Evolutionary conservation across 495 filamentous ascomycete species (phyloP), one percentile per base, ranked within the genome.

Genomic region (Trypethelium eluteriae): DNA sequence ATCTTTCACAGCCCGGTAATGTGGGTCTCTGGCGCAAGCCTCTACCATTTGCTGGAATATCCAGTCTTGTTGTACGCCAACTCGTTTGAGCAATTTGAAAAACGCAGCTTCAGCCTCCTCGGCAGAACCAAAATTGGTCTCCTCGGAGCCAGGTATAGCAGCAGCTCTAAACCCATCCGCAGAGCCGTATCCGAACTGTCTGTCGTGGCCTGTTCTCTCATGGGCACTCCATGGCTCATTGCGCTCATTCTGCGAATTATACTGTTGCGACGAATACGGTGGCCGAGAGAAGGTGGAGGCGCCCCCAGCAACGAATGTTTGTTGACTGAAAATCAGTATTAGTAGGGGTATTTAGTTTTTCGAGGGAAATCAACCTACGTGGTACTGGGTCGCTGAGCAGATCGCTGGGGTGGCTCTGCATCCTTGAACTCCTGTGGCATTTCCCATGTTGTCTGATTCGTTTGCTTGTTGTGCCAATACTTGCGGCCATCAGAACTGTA

Each of bases 41-140:
- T 90, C 88, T 79, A 99, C 88, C 0, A 91, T 87, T 73, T 96
- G 88, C 66, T 94, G 89, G 92, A 92, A 99, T 0, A 86, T 85
- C 91, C 90, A 96, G 72, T 96, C 90, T 10, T 92, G 86, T 69
- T 93, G 88, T 18, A 96, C 90, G 72, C 88, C 88, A 70, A 86
- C 88, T 47, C 91, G 87, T 65, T 89, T 90, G 44, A 99, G 82
- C 67, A 98, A 84, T 74, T 96, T 97, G 70, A 90, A 85, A 72
- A 97, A 99, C 3, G 95, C 94, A 36, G 87, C 89, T 74, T 97
- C 95, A 6, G 93, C 95, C 78, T 98, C 93, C 74, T 98, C 93
- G 61, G 86, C 81, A 2, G 88, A 90, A 34, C 84, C 81, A 73
- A 94, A 99, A 69, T 93, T 89, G 16, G 92, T 91, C 49, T 96